A percentile compares a stretch with the other conserved stretches of the same genome.
phyloP scores from a whole-genome alignment of 805 yeast genomes.

The Wickerhamomyces chambardii region DNA sequence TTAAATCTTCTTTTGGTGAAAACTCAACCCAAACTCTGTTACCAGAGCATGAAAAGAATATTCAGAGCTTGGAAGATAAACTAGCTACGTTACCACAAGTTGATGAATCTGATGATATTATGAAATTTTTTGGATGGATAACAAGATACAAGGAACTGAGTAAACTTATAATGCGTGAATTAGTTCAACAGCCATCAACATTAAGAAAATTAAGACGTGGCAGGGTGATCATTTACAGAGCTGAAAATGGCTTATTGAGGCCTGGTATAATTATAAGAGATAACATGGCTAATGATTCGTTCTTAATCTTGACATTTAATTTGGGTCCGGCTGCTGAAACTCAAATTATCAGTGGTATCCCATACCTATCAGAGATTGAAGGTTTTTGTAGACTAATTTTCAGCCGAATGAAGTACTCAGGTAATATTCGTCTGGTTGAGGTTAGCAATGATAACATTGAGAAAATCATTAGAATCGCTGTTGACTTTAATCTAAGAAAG shows the following conservation, averaged over 20 bases:
- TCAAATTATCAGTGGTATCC: constrained; percentile 23
- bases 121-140: constrained; percentile 32
- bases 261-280: constrained; percentile 48
- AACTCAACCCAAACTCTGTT: constrained; percentile 76
- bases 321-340: constrained; percentile 24
- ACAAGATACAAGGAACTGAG: constrained; percentile 36
- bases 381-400: constrained; percentile 19
- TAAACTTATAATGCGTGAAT: constrained; percentile 34
- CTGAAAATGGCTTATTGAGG: constrained; percentile 26
- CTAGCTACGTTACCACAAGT: constrained; percentile 26
- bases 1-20: constrained; percentile 90
- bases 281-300: constrained; percentile 10
- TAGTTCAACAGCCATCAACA: constrained; percentile 37
- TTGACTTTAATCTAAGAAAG: constrained; percentile 4
- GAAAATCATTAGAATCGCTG: constrained; percentile 29
- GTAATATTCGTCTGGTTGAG: constrained; percentile 23
- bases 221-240: constrained; percentile 49
- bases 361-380: constrained; percentile 21
- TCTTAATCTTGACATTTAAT: constrained; percentile 36
- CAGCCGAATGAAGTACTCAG: constrained; percentile 16
- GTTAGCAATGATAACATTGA: constrained; percentile 33
- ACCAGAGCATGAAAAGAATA: constrained; percentile 75
- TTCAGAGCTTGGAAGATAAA: constrained; percentile 41
- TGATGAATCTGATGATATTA: constrained; percentile 30
- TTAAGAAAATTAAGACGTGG: constrained; percentile 43